Evolutionary conservation across 129 eudicot genomes (phyloP).

Genomic region (Flaveria sonorensis): DNA sequence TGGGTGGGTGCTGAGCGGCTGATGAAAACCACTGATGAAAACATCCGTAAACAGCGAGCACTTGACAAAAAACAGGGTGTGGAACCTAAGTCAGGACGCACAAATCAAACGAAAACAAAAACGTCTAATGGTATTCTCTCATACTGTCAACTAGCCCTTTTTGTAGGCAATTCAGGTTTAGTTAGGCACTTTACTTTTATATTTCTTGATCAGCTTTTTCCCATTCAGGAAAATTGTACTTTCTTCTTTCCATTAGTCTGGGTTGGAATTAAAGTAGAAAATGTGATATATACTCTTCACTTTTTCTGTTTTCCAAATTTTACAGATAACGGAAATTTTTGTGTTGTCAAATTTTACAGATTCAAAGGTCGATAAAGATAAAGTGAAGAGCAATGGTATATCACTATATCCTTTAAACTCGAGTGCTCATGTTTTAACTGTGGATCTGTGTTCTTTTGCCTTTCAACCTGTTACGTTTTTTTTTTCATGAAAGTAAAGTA

Average conservation of each 20-base stretch:
- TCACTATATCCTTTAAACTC: slow-evolving; percentile 18
- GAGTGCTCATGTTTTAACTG: background rate
- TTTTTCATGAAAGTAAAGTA: background rate
- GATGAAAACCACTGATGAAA: slow-evolving; percentile 71
- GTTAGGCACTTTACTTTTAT: slow-evolving; percentile 1
- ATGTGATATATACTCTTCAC: slow-evolving; percentile 12
- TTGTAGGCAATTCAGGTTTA: background rate
- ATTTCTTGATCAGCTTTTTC: slow-evolving; percentile 7
- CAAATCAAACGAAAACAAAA: slow-evolving; percentile 62
- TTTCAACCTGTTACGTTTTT: background rate
- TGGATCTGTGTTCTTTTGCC: background rate
- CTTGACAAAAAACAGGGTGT: slow-evolving; percentile 66
- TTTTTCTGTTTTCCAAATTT: background rate
- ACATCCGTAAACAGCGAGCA: slow-evolving; percentile 59
- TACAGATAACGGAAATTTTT: background rate
- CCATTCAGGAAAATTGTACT: slow-evolving; percentile 1
- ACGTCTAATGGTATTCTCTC: slow-evolving; percentile 50
- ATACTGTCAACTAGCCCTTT: slow-evolving; percentile 12
- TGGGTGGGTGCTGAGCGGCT: slow-evolving; percentile 78
- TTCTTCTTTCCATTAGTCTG: slow-evolving; percentile 5
- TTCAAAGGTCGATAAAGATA: slow-evolving; percentile 59
- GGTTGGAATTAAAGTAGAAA: slow-evolving; percentile 5
- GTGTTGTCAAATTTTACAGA: slow-evolving; percentile 40
- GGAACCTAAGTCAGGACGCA: slow-evolving; percentile 61
- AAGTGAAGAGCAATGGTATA: slow-evolving; percentile 56